Evolutionary conservation across 2,329 filamentous ascomycete species (phyloP).

Genomic region (Chaetoscypha palmicola): DNA sequence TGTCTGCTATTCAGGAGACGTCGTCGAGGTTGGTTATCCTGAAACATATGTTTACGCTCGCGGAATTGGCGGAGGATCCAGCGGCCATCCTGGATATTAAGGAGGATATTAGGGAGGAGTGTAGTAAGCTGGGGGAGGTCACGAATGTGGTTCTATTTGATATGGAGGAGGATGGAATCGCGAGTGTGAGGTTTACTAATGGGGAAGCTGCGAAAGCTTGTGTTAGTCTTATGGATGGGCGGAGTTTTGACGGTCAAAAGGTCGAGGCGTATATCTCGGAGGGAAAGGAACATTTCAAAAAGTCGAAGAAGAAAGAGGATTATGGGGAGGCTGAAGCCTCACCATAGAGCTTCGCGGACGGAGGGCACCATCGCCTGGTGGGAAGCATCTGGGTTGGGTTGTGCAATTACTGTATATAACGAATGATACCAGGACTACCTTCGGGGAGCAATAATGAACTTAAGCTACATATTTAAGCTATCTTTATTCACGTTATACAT

Average conservation of each 20-base stretch:
- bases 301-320: constrained; percentile 49
- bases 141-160: constrained; percentile 92
- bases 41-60: constrained; percentile 85
- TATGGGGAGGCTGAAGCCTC: too few species aligned
- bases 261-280: constrained; percentile 67
- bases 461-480: too few species aligned
- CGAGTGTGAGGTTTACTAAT: constrained; percentile 74
- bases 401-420: too few species aligned
- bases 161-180: constrained; percentile 74
- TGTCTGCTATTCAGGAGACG: constrained; percentile 49
- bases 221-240: constrained; percentile 68
- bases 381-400: too few species aligned
- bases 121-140: constrained; percentile 75
- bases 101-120: constrained; percentile 88
- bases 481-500: too few species aligned
- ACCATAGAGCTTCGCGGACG: too few species aligned
- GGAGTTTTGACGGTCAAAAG: constrained; percentile 66
- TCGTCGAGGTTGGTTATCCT: constrained; percentile 65
- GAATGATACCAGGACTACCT: too few species aligned
- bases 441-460: too few species aligned
- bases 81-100: constrained; percentile 83
- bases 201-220: constrained; percentile 65
- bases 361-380: too few species aligned
- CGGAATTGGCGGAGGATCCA: constrained; percentile 79
- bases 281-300: constrained; percentile 66